Conservation (phyloP, 306 rosid genomes). For the Lathyrus aphaca region DNA sequence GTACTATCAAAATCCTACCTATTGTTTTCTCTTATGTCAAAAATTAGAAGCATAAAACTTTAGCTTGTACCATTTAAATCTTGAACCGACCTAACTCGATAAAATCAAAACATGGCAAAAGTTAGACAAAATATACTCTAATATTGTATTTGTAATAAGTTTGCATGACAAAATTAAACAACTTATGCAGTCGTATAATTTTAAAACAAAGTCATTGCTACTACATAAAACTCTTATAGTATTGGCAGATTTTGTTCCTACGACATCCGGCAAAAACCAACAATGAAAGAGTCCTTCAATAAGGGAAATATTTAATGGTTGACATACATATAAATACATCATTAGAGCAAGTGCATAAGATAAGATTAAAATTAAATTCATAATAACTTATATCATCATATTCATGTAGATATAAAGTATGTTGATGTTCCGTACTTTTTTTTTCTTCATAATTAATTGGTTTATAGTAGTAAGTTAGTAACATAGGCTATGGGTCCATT, state of each 20-base stretch:
- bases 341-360: not conserved
- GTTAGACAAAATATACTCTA: no score
- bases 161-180: no score
- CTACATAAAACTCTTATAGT: not conserved
- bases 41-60: no score
- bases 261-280: conserved; percentile 21
- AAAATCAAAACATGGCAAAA: no score
- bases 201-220: conserved; percentile 1
- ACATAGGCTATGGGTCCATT: conserved; percentile 12
- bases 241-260: conserved; percentile 30
- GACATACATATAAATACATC: not conserved
- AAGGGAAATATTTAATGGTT: conserved; percentile 13
- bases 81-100: no score
- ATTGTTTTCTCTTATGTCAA: no score
- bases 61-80: no score
- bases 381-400: not conserved
- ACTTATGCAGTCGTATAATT: no score
- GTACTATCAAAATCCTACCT: no score
- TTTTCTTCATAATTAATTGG: conserved; percentile 10
- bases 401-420: not conserved
- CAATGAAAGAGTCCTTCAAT: not conserved
- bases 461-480: conserved; percentile 10
- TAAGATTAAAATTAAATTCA: not conserved
- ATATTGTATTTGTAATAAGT: not conserved
- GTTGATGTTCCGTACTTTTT: not conserved